Evolutionary conservation across 768 basidiomycete species (phyloP).

Genomic region (Panus rudis): DNA sequence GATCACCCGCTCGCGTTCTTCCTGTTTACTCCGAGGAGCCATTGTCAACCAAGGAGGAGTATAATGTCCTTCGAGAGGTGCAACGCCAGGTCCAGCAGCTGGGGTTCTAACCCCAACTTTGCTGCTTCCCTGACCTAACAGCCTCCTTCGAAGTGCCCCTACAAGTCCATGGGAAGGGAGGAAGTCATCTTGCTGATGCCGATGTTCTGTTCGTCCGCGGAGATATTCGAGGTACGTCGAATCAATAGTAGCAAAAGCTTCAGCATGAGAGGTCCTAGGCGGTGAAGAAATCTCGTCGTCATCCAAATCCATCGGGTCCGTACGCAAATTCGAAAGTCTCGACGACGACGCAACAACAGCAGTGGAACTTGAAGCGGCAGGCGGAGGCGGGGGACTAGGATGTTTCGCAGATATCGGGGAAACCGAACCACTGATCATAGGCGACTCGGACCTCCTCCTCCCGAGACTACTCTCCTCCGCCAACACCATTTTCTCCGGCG

Average conservation of each 20-base stretch:
- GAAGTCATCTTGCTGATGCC: slow-evolving; percentile 8
- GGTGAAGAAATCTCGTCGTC: slow-evolving; percentile 18
- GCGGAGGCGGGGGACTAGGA: slow-evolving; percentile 6
- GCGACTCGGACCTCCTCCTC: neutral
- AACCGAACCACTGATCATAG: neutral
- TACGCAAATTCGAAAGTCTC: neutral
- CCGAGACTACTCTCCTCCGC: too few relatives aligned
- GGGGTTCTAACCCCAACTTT: slow-evolving; percentile 12
- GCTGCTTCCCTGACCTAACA: slow-evolving; percentile 15
- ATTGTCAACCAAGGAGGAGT: slow-evolving; percentile 60
- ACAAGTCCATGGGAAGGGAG: slow-evolving; percentile 12
- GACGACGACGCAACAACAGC: neutral
- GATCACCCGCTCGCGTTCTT: slow-evolving; percentile 62
- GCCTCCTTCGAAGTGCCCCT: slow-evolving; percentile 14
- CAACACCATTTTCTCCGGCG: too few relatives aligned
- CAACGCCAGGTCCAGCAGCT: slow-evolving; percentile 11
- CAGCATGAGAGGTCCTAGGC: slow-evolving; percentile 28
- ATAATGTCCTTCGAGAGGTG: slow-evolving; percentile 23
- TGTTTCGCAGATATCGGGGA: slow-evolving; percentile 11
- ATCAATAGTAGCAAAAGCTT: slow-evolving; percentile 30
- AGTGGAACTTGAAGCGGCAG: neutral
- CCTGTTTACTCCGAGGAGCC: slow-evolving; percentile 55
- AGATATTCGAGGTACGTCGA: slow-evolving; percentile 22
- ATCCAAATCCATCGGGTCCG: slow-evolving; percentile 12
- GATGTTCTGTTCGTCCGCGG: slow-evolving; percentile 13